These are phyloP conservation scores for Microbotryum scabiosae DNA, from an alignment of 1,284 basidiomycete species.

Conservation along the genomic window DNA sequence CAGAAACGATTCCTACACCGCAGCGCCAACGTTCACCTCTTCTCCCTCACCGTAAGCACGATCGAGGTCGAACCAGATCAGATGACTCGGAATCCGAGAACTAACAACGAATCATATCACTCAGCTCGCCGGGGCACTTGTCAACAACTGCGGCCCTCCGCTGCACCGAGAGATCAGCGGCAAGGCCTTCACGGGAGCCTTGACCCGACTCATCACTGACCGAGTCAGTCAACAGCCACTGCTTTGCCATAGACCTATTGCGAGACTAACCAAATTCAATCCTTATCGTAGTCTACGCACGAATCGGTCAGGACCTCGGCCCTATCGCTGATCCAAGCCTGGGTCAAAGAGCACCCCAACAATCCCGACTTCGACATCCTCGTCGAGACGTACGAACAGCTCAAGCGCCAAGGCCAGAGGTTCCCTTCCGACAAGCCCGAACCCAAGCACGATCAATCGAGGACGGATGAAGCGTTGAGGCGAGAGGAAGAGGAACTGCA, in stretches of 20 bases:
- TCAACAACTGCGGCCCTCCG: slow-evolving; percentile 79
- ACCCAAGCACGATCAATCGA: slow-evolving; percentile 7
- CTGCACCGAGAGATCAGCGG: slow-evolving; percentile 82
- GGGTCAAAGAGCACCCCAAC: slow-evolving; percentile 73
- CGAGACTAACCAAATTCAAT: neutral
- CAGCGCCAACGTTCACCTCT: slow-evolving; percentile 93
- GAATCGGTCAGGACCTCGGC: slow-evolving; percentile 75
- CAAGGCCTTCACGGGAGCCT: slow-evolving; percentile 76
- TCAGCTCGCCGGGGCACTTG: slow-evolving; percentile 70
- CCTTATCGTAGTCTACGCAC: slow-evolving; percentile 63
- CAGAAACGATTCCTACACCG: slow-evolving; percentile 87
- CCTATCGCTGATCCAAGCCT: slow-evolving; percentile 65
- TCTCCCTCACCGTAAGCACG: slow-evolving; percentile 57
- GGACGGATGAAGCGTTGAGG: slow-evolving; percentile 59
- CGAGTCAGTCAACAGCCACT: slow-evolving; percentile 53
- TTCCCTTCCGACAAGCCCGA: neutral
- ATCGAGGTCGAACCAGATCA: too few species aligned
- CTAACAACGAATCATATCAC: neutral
- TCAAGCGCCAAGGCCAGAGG: slow-evolving; percentile 59
- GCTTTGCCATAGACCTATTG: neutral
- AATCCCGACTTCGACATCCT: slow-evolving; percentile 55
- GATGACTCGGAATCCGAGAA: neutral
- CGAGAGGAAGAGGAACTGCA: slow-evolving; percentile 88
- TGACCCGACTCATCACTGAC: slow-evolving; percentile 80
- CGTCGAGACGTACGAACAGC: slow-evolving; percentile 77